Percentiles rank a stretch among this genome's conserved stretches.
Conservation (phyloP, 75 land plant genomes). For the Picea glauca region DNA sequence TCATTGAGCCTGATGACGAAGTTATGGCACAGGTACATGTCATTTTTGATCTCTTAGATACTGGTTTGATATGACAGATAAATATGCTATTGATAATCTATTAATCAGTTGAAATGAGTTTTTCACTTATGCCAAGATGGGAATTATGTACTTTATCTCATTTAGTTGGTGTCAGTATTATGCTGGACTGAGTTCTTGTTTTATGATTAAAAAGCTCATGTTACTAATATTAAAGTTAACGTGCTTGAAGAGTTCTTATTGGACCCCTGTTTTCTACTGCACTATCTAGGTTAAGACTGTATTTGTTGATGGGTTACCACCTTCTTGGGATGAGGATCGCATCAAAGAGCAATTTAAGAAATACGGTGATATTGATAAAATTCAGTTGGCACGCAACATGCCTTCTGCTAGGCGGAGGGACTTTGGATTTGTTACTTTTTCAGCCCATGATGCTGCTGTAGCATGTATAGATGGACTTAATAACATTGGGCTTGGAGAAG, state of each 20-base stretch:
- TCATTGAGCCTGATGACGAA: constrained; percentile 59
- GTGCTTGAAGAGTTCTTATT: background rate
- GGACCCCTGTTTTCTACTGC: background rate
- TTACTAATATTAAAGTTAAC: too few species aligned
- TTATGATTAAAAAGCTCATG: background rate
- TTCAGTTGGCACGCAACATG: constrained; percentile 84
- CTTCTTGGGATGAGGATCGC: constrained; percentile 86
- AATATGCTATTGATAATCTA: too few species aligned
- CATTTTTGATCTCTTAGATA: background rate
- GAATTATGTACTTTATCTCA: too few species aligned
- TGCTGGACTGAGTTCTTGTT: background rate
- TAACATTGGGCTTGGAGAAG: constrained; percentile 68
- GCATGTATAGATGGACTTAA: constrained; percentile 77
- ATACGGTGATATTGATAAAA: constrained; percentile 69
- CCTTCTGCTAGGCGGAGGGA: constrained; percentile 82
- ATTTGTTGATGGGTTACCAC: constrained; percentile 79
- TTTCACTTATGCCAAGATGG: too few species aligned
- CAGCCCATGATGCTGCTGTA: constrained; percentile 78
- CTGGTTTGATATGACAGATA: too few species aligned
- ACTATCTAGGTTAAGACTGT: constrained; percentile 74
- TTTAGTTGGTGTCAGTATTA: background rate
- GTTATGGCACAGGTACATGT: constrained; percentile 48
- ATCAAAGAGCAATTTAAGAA: constrained; percentile 63
- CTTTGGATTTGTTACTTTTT: constrained; percentile 89
- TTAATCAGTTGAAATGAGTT: too few species aligned